Evolutionary conservation across 1,284 basidiomycete genomes (phyloP).

Genomic region (Cryptococcus sp.): DNA sequence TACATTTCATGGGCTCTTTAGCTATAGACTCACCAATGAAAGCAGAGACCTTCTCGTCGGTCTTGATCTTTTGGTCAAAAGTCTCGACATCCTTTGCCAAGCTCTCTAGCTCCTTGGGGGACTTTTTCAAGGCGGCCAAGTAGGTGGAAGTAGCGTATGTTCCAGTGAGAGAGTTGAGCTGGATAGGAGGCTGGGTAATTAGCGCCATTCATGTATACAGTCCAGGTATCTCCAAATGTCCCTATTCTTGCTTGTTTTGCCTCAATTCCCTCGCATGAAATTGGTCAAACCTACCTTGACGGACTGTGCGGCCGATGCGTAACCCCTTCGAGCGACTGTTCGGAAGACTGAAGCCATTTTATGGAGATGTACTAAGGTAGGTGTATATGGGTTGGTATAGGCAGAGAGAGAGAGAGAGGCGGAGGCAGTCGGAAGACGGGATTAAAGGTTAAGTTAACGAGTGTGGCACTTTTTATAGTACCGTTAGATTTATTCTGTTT

Average conservation of each 20-base stretch:
- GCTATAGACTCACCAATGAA: constrained; percentile 57
- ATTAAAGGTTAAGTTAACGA: neutral
- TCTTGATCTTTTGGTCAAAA: constrained; percentile 64
- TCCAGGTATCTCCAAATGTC: constrained; percentile 1
- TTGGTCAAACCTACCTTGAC: constrained; percentile 47
- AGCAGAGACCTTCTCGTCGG: constrained; percentile 59
- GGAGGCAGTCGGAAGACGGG: constrained; percentile 6
- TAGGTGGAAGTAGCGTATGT: constrained; percentile 96
- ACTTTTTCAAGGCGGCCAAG: constrained; percentile 83
- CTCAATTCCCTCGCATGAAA: neutral
- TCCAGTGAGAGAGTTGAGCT: constrained; percentile 51
- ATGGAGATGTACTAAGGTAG: constrained; percentile 10
- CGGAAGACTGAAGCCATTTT: constrained; percentile 46
- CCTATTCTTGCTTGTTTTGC: neutral
- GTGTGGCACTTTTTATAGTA: neutral
- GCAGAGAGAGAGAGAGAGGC: constrained; percentile 5
- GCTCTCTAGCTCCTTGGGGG: constrained; percentile 57
- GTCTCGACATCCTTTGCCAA: constrained; percentile 77
- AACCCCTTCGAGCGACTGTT: constrained; percentile 41
- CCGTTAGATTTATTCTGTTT: too few species aligned
- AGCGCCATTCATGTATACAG: too few species aligned
- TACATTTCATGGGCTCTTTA: neutral
- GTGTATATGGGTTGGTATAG: constrained; percentile 2
- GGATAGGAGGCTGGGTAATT: constrained; percentile 45
- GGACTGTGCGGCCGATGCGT: constrained; percentile 41